Conservation (phyloP, 768 basidiomycete genomes). For the Naganishia onofrii region DNA sequence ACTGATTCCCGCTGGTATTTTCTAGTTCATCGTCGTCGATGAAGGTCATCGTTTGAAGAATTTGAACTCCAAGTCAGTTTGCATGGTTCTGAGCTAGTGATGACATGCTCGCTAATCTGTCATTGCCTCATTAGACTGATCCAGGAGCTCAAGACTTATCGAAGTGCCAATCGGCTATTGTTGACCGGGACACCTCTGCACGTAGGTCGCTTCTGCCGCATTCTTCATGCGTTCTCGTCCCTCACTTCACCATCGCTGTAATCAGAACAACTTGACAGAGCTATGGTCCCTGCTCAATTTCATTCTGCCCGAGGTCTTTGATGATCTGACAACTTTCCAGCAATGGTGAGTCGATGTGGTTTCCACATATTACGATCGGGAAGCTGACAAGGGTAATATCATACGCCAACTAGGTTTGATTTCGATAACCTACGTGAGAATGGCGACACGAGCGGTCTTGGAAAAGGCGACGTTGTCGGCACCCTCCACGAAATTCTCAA, state of each 20-base stretch:
- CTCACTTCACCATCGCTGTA: background rate
- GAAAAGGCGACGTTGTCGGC: conserved; percentile 63
- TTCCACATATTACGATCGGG: background rate
- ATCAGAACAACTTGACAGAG: conserved; percentile 88
- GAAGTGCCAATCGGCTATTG: conserved; percentile 81
- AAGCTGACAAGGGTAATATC: too few relatives aligned
- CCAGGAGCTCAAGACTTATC: conserved; percentile 81
- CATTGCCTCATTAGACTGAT: conserved; percentile 59
- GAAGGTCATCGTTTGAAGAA: conserved; percentile 87
- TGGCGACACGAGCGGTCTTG: conserved; percentile 36
- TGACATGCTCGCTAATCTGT: conserved; percentile 10
- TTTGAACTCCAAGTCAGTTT: conserved; percentile 68
- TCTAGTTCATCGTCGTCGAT: conserved; percentile 87
- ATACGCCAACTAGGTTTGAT: conserved; percentile 36
- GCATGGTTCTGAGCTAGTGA: background rate
- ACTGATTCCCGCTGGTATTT: conserved; percentile 28
- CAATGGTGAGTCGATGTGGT: conserved; percentile 62
- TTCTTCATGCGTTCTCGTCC: background rate
- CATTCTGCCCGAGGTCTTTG: conserved; percentile 88
- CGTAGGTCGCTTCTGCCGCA: conserved; percentile 56
- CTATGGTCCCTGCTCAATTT: conserved; percentile 95
- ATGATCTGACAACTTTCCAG: conserved; percentile 83
- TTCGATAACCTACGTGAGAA: conserved; percentile 44
- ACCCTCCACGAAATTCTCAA: conserved; percentile 86
- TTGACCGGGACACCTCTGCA: conserved; percentile 95